These are phyloP conservation scores for Periconia digitata DNA, from an alignment of 2,329 filamentous ascomycete genomes.

Conservation along the genomic window DNA sequence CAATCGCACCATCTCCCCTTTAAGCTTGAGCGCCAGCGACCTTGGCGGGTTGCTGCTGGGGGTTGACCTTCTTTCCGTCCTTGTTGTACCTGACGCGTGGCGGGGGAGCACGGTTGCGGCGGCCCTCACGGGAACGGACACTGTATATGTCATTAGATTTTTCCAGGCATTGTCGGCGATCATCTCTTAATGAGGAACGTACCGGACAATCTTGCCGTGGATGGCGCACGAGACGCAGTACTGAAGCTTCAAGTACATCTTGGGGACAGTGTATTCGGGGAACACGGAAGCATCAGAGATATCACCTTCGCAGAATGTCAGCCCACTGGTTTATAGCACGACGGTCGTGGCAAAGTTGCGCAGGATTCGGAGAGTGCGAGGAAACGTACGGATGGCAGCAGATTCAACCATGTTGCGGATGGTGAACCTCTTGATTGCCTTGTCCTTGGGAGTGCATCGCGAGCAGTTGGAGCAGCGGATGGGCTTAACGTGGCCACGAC, in stretches of 20 bases:
- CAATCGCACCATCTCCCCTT: constrained; percentile 22
- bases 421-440: constrained; percentile 99
- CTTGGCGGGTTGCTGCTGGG: constrained; percentile 78
- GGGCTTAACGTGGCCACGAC: constrained; percentile 99
- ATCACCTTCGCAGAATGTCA: constrained; percentile 71
- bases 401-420: constrained; percentile 99
- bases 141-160: constrained; percentile 52
- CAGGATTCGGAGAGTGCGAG: constrained; percentile 53
- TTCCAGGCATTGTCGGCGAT: constrained; percentile 1
- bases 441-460: constrained; percentile 90
- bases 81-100: constrained; percentile 99
- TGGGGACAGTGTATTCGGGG: constrained; percentile 98
- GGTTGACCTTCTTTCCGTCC: constrained; percentile 99
- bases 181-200: constrained; percentile 57
- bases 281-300: constrained; percentile 99
- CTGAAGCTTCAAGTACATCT: constrained; percentile 99
- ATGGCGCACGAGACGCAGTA: constrained; percentile 99
- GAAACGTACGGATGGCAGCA: constrained; percentile 92
- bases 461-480: constrained; percentile 91
- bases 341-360: constrained; percentile 2
- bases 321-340: constrained; percentile 10
- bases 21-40: constrained; percentile 31
- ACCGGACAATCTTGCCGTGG: constrained; percentile 99
- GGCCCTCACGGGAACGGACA: constrained; percentile 94
- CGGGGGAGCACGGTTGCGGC: constrained; percentile 97